Base-by-base conservation (phyloP, 305 asterid species). In the Caryopteris hybrid region DNA sequence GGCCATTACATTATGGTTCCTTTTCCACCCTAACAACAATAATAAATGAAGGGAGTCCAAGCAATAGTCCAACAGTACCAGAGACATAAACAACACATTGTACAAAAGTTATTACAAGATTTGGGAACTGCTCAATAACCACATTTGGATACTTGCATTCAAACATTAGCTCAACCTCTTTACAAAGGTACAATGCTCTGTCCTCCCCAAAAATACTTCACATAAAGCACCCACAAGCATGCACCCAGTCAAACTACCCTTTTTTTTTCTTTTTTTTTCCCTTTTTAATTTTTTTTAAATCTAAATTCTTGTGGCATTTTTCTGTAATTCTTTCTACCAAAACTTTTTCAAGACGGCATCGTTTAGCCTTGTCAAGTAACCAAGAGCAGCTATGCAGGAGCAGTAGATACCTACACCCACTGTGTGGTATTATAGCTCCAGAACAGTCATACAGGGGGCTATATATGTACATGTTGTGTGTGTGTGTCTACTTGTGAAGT, bases 301-400 rank as follows among this genome's bases (percentile, higher is more conserved):
- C 22, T 3, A 20, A 16, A 10, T 53, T 55, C 43, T n/a, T 36
- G 38, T 63, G 64, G 17, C 57, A 23, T 45, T n/a, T 33, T 65
- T 70, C 61, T 42, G 63, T 42, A 58, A 63, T 56, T 57, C 60
- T 51, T 61, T 33, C 66, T 21, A 60, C 63, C n/a, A n/a, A n/a
- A n/a, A 34, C 72, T 53, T 76, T 76, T 66, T 18, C 14, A 56
- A 74, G 72, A 82, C 80, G 84, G 81, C 85, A 70, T 73, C 83
- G 87, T 86, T 79, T 83, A 54, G 78, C 48, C 72, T 71, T 66
- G 77, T 69, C 77, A 61, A 66, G 66, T 34, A 76, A 54, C 76
- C 69, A 77, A 71, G 72, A 39, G 33, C 45, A 77, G 68, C 79
- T 58, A 38, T 60, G 68, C 52, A 38, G 66, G 27, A 41, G 66